Evolutionary conservation across 1,139 yeast genomes (phyloP).

Genomic region (Pichia sp.): DNA sequence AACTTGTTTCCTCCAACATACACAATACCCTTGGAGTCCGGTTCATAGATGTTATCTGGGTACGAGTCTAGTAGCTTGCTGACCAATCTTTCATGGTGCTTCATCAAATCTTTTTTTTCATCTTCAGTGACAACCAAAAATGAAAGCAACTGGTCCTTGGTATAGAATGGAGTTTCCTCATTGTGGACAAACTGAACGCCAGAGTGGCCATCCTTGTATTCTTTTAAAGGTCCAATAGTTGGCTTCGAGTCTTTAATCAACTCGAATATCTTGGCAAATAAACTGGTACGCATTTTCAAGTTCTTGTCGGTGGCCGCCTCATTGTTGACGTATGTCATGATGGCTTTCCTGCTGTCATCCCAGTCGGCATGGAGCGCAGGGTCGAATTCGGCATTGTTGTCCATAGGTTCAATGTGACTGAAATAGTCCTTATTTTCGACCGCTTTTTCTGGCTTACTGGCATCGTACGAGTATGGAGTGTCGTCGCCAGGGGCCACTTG

Average conservation of each 20-base stretch:
- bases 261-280: constrained; percentile 25
- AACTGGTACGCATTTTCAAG: constrained; percentile 1
- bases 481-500: neutral
- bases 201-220: constrained; percentile 26
- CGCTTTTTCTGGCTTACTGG: neutral
- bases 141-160: constrained; percentile 28
- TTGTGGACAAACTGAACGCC: constrained; percentile 23
- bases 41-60: constrained; percentile 31
- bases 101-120: constrained; percentile 27
- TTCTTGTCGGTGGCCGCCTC: constrained; percentile 7
- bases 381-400: constrained; percentile 1
- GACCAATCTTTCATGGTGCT: constrained; percentile 28
- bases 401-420: neutral
- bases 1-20: constrained; percentile 79
- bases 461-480: neutral
- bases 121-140: constrained; percentile 26
- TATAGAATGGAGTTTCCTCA: constrained; percentile 26
- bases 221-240: constrained; percentile 24
- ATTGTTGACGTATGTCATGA: constrained; percentile 17
- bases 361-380: neutral
- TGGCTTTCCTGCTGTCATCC: constrained; percentile 5
- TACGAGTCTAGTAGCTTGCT: constrained; percentile 23
- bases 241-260: constrained; percentile 30
- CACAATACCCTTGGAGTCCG: constrained; percentile 65
- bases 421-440: neutral